phyloP scores from a whole-genome alignment of 2,329 filamentous ascomycete genomes.

The Xylariomycetidae sp. region DNA sequence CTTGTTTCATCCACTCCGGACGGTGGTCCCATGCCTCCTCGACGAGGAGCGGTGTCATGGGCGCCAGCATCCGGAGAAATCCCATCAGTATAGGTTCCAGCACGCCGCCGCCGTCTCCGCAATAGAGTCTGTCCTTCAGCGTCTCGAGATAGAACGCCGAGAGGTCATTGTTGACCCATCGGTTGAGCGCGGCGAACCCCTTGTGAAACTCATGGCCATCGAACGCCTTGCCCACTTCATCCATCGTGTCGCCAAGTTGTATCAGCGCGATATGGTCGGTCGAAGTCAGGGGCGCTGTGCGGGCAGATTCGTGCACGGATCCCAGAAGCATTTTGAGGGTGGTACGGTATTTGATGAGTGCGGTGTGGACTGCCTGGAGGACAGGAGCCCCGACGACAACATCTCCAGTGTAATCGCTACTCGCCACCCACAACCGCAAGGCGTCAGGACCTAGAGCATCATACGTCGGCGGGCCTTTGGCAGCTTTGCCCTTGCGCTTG shows the following conservation, averaged over 20 bases:
- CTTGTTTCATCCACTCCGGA: constrained; percentile 57
- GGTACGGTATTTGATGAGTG: constrained; percentile 80
- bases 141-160: constrained; percentile 94
- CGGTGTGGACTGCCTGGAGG: constrained; percentile 69
- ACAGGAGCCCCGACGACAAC: constrained; percentile 76
- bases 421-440: constrained; percentile 84
- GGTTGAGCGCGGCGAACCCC: constrained; percentile 67
- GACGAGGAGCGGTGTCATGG: constrained; percentile 76
- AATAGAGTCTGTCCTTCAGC: constrained; percentile 88
- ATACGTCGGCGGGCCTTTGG: constrained; percentile 37
- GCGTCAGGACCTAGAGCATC: constrained; percentile 82
- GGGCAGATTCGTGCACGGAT: constrained; percentile 55
- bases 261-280: constrained; percentile 72
- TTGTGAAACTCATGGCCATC: constrained; percentile 77
- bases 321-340: constrained; percentile 90
- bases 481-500: constrained; percentile 55
- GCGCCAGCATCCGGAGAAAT: constrained; percentile 72
- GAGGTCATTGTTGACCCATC: constrained; percentile 76
- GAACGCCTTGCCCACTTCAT: constrained; percentile 61
- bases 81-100: constrained; percentile 65
- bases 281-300: constrained; percentile 47
- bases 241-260: constrained; percentile 64
- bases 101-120: constrained; percentile 63
- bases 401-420: constrained; percentile 86
- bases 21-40: constrained; percentile 84